These are phyloP conservation scores for Thermomucor indicae-seudaticae DNA, from an alignment of 371 early-diverging fungal genomes.

Conservation along the genomic window DNA sequence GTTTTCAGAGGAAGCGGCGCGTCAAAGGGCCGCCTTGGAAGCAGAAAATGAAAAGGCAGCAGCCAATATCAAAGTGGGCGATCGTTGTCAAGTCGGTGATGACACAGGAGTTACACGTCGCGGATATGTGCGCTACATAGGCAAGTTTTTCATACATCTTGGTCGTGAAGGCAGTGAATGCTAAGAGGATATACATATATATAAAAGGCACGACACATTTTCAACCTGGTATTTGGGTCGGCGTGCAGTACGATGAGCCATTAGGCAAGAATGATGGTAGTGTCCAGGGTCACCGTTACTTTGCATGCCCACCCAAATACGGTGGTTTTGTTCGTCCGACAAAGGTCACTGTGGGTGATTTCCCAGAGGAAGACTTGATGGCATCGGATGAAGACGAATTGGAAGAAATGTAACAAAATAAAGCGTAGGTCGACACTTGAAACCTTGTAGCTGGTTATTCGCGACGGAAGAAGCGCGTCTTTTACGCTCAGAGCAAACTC, in stretches of 20 bases:
- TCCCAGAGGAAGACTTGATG: conserved; percentile 61
- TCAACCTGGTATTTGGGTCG: conserved; percentile 90
- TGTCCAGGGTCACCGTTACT: conserved; percentile 77
- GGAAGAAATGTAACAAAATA: conserved; percentile 58
- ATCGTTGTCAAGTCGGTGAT: conserved; percentile 81
- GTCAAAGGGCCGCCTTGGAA: conserved; percentile 33
- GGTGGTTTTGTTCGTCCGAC: conserved; percentile 90
- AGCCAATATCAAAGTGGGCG: conserved; percentile 62
- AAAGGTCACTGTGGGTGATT: conserved; percentile 85
- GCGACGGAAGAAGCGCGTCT: too few species aligned
- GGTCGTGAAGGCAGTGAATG: not conserved
- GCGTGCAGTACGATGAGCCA: conserved; percentile 95
- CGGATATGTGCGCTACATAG: conserved; percentile 83
- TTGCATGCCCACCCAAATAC: conserved; percentile 66
- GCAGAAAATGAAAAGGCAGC: conserved; percentile 50
- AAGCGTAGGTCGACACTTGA: too few species aligned
- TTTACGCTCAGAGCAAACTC: too few species aligned
- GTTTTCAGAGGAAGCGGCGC: conserved; percentile 63
- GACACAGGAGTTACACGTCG: conserved; percentile 52
- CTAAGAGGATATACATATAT: not conserved
- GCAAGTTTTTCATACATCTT: conserved; percentile 20
- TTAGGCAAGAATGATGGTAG: conserved; percentile 93
- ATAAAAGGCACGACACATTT: conserved; percentile 62
- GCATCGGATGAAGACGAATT: conserved; percentile 43
- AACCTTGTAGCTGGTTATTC: too few species aligned